Base-by-base conservation (phyloP, 306 rosid genomes). In the Rosa persica region DNA sequence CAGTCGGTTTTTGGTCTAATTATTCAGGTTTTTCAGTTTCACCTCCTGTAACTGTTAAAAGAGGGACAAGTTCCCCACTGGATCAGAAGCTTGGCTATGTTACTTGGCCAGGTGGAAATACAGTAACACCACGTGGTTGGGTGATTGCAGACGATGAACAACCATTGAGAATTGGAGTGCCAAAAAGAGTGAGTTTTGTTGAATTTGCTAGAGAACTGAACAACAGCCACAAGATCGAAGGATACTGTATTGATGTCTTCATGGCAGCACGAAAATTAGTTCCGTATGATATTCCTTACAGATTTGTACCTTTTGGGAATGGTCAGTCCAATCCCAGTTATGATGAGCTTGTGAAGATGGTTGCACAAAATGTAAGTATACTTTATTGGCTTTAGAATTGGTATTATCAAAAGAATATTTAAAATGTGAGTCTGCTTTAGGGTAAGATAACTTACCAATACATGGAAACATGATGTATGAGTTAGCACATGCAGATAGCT, bases 91-190 rank as follows among this genome's bases (percentile, higher is more conserved):
- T 95, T 79, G 80, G 57, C 61, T 83, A 78, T 75, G 87, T 91
- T 54, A 91, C 90, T 65, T 95, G 99, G 99, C 96, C 98, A 19
- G 98, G 99, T 57, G 98, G 97, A 71, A 76, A 73, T 81, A 89
- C 85, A 16, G 89, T 71, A 66, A 87, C 74, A 39, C 99, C 99
- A 13, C 99, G 97, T 6, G 99, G 99, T 39, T 95, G 99, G 99
- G 97, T 82, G 78, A 74, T 95, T 83, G 97, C 99, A 58, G 85
- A 80, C 69, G 49, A 84, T 76, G 91, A 83, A 60, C 90, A 87
- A 70, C 97, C 99, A 8, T 82, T 95, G 88, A 89, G 86, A 79
- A 89, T 95, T 81, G 96, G 90, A 76, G 99, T 95, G 74, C 99
- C 99, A 66, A 86, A 62, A 66, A 86, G 99, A 85, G 93, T 87